These are phyloP conservation scores for Limnanthes douglasii DNA, from an alignment of 345 rosid genomes.

Conservation along the genomic window DNA sequence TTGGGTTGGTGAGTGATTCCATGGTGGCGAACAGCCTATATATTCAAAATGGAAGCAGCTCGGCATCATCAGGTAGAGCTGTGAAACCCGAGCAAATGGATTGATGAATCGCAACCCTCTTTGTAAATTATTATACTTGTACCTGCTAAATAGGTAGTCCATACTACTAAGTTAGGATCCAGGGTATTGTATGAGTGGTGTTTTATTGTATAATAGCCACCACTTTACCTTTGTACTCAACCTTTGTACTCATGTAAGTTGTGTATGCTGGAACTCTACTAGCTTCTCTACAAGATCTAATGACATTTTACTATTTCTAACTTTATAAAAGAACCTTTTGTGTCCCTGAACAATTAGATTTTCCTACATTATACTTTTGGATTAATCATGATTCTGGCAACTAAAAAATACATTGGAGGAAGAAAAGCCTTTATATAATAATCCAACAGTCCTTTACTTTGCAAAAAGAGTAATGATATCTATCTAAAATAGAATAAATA, in stretches of 20 bases:
- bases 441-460: background rate
- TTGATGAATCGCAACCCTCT: constrained; percentile 3
- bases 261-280: background rate
- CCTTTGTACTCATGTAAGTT: background rate
- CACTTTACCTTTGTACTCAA: background rate
- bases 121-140: constrained; percentile 7
- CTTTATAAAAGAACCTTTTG: too few relatives aligned
- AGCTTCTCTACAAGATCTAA: background rate
- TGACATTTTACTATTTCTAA: too few relatives aligned
- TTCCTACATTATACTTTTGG: too few relatives aligned
- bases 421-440: too few relatives aligned
- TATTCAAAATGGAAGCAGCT: constrained; percentile 11
- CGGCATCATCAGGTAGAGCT: constrained; percentile 12
- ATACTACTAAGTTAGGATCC: constrained; percentile 10
- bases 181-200: constrained; percentile 13
- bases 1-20: constrained; percentile 89
- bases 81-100: constrained; percentile 17
- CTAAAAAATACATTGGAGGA: too few relatives aligned
- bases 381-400: too few relatives aligned
- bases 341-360: too few relatives aligned
- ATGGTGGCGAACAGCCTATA: constrained; percentile 63
- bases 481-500: background rate
- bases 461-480: background rate
- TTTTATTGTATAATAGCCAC: constrained; percentile 9
- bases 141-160: constrained; percentile 9